Conservation (phyloP, 495 filamentous ascomycete species). For the Lepidopterella palustris region DNA sequence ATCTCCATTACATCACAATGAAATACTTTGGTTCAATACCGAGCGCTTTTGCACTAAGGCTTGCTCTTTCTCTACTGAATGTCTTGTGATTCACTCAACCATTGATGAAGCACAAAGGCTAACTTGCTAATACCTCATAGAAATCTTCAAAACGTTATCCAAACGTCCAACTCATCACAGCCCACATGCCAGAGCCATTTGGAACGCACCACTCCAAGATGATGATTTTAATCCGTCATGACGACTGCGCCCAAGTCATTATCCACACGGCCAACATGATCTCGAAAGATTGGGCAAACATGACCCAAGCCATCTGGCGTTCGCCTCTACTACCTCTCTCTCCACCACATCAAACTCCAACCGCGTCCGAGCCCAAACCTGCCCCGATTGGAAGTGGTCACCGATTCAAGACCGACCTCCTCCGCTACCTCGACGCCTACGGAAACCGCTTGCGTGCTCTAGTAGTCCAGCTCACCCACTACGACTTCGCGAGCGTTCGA, state of each 20-base stretch:
- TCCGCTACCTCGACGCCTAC: slow-evolving; percentile 68
- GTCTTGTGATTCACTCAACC: no score
- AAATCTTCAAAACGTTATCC: slow-evolving; percentile 54
- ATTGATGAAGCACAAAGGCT: no score
- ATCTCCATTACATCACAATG: no score
- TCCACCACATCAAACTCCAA: not conserved
- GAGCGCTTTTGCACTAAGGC: no score
- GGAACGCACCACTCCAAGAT: slow-evolving; percentile 88
- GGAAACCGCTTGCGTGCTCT: slow-evolving; percentile 46
- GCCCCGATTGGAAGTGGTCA: slow-evolving; percentile 51
- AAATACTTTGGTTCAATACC: no score
- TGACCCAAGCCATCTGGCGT: slow-evolving; percentile 79
- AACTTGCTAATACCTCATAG: slow-evolving; percentile 31
- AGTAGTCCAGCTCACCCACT: slow-evolving; percentile 48
- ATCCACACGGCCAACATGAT: slow-evolving; percentile 94
- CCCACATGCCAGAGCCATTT: slow-evolving; percentile 79
- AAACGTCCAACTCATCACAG: slow-evolving; percentile 65
- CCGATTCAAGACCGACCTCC: slow-evolving; percentile 68
- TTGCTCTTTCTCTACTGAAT: no score
- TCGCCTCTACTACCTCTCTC: slow-evolving; percentile 64
- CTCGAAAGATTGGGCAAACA: slow-evolving; percentile 72
- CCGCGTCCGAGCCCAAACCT: slow-evolving; percentile 8
- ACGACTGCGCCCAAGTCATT: slow-evolving; percentile 68
- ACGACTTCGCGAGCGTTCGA: slow-evolving; percentile 65
- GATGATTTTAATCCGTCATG: slow-evolving; percentile 72